A percentile compares a stretch with the other conserved stretches of the same genome.
Conservation (phyloP, 352 stramenopile genomes). For the Peronosclerospora sorghi region DNA sequence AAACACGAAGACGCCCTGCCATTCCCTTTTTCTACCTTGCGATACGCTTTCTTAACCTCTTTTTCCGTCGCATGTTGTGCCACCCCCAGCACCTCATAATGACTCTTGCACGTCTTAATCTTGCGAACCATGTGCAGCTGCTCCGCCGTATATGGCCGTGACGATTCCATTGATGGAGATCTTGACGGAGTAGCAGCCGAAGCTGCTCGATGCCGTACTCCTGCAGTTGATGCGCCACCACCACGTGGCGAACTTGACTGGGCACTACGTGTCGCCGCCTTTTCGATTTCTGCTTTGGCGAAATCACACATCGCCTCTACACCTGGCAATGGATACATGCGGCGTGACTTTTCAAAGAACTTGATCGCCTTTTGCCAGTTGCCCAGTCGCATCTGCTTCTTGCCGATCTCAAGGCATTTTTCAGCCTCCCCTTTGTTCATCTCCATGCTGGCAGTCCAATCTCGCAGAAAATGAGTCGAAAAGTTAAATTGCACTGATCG, state of each 20-base stretch:
- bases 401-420: constrained; percentile 86
- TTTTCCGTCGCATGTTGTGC: constrained; percentile 59
- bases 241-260: constrained; percentile 24
- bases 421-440: constrained; percentile 89
- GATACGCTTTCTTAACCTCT: constrained; percentile 88
- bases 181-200: constrained; percentile 16
- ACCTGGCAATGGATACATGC: constrained; percentile 79
- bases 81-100: constrained; percentile 84
- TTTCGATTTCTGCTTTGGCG: constrained; percentile 50
- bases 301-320: constrained; percentile 74
- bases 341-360: constrained; percentile 88
- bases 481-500: constrained; percentile 2
- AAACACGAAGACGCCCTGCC: neutral
- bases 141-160: constrained; percentile 60
- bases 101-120: constrained; percentile 80
- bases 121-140: constrained; percentile 80
- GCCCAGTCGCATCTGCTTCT: constrained; percentile 75
- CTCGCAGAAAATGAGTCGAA: constrained; percentile 6
- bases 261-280: constrained; percentile 15
- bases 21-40: constrained; percentile 47
- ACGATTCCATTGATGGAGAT: constrained; percentile 28
- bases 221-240: constrained; percentile 3
- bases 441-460: constrained; percentile 45
- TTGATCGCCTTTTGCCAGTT: constrained; percentile 85
- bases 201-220: constrained; percentile 25